Conservation (phyloP, 1,284 basidiomycete genomes). For the Pseudozyma tsukubaensis region DNA sequence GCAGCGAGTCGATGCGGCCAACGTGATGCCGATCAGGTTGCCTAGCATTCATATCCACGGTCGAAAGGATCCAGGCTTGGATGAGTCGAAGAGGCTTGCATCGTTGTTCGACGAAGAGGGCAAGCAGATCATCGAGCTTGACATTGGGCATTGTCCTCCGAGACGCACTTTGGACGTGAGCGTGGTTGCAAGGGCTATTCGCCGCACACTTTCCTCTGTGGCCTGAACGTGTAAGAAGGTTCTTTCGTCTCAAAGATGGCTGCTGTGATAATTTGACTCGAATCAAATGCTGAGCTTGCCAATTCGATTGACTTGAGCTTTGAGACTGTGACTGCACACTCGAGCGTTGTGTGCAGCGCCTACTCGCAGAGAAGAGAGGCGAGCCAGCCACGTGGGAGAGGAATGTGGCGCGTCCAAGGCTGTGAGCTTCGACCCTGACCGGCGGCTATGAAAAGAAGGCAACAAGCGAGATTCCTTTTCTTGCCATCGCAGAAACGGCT, state of each 20-base stretch:
- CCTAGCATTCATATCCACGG: slow-evolving; percentile 44
- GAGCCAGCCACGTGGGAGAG: not conserved
- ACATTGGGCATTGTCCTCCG: slow-evolving; percentile 46
- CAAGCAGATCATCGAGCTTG: slow-evolving; percentile 40
- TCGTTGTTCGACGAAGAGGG: slow-evolving; percentile 18
- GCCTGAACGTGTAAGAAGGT: not conserved
- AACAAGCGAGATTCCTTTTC: too few species aligned
- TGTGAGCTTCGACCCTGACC: too few species aligned
- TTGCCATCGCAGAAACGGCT: too few species aligned
- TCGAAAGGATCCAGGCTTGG: slow-evolving; percentile 27
- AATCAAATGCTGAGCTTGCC: too few species aligned
- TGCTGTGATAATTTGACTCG: too few species aligned
- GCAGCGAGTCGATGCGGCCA: slow-evolving; percentile 19
- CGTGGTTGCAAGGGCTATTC: slow-evolving; percentile 29
- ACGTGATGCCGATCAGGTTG: slow-evolving; percentile 11
- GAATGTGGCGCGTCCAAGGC: not conserved
- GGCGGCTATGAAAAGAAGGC: too few species aligned
- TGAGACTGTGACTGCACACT: too few species aligned
- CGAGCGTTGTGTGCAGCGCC: too few species aligned
- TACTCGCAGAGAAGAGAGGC: not conserved
- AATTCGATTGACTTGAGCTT: too few species aligned
- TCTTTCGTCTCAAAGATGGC: too few species aligned
- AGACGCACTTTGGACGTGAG: slow-evolving; percentile 32
- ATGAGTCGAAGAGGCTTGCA: slow-evolving; percentile 27
- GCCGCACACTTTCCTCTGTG: slow-evolving; percentile 2